Conservation (phyloP, 805 yeast species). For the Saturnispora saitoi region DNA sequence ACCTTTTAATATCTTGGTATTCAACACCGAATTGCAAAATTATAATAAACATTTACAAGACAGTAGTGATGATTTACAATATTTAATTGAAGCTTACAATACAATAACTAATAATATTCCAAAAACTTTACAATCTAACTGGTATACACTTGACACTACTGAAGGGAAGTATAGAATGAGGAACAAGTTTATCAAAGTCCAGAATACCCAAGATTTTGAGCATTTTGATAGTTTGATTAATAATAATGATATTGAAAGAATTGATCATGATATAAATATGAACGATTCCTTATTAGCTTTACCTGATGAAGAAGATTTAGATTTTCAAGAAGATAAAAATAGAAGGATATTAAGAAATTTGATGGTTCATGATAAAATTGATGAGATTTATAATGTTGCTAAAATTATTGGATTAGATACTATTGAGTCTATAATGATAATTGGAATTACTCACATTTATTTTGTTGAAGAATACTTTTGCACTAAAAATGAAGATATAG, state of each 20-base stretch:
- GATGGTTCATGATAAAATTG: slow-evolving; percentile 60
- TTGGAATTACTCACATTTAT: slow-evolving; percentile 59
- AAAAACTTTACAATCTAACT: slow-evolving; percentile 14
- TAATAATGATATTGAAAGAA: background rate
- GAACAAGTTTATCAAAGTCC: slow-evolving; percentile 41
- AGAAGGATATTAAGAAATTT: slow-evolving; percentile 65
- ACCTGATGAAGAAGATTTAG: background rate
- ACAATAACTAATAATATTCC: slow-evolving; percentile 33
- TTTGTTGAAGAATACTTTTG: slow-evolving; percentile 63
- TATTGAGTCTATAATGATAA: slow-evolving; percentile 62
- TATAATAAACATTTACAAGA: slow-evolving; percentile 55
- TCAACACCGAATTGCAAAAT: slow-evolving; percentile 39
- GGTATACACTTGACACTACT: slow-evolving; percentile 53
- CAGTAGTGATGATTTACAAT: slow-evolving; percentile 48
- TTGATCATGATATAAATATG: background rate
- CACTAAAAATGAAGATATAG: slow-evolving; percentile 42
- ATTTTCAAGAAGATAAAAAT: slow-evolving; percentile 51
- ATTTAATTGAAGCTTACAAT: slow-evolving; percentile 40
- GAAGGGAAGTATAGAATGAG: slow-evolving; percentile 67
- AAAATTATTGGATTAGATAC: slow-evolving; percentile 71
- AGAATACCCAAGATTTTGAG: slow-evolving; percentile 1
- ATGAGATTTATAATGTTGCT: slow-evolving; percentile 67
- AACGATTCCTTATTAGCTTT: background rate
- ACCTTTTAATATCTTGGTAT: slow-evolving; percentile 31
- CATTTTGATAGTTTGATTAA: slow-evolving; percentile 6